Evolutionary conservation across 73 alveolate genomes (phyloP).

Genomic region (Symbiodinium natans): DNA sequence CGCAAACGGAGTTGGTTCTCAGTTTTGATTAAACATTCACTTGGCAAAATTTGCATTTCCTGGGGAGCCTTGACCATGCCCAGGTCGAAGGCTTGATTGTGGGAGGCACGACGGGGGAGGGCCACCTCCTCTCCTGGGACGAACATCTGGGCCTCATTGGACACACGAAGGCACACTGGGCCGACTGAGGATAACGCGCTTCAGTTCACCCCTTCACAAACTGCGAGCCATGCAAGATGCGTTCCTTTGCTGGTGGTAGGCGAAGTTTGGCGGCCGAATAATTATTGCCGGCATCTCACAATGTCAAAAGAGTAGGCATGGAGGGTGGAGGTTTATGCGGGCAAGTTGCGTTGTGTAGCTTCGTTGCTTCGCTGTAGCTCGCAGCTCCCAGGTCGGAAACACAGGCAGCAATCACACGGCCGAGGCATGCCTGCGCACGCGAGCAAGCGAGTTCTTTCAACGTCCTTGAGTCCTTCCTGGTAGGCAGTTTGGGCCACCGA

Average conservation of each 20-base stretch:
- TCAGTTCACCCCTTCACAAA: too few species aligned
- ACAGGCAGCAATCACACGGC: slow-evolving; percentile 94
- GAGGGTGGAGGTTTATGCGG: not conserved
- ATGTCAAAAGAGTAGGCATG: slow-evolving; percentile 83
- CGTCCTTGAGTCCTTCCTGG: not conserved
- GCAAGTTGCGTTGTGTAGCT: too few species aligned
- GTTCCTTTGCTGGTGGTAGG: not conserved
- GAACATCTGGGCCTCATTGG: slow-evolving; percentile 58
- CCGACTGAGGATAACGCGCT: too few species aligned
- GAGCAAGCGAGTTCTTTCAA: not conserved
- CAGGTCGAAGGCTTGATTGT: slow-evolving; percentile 87
- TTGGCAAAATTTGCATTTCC: too few species aligned
- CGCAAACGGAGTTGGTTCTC: slow-evolving; percentile 45
- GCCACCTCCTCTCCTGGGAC: slow-evolving; percentile 76
- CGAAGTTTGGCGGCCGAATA: slow-evolving; percentile 68
- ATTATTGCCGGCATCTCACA: slow-evolving; percentile 10
- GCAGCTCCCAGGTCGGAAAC: slow-evolving; percentile 93
- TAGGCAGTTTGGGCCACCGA: slow-evolving; percentile 66
- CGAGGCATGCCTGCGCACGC: not conserved
- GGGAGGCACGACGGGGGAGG: slow-evolving; percentile 93
- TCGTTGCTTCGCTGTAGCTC: too few species aligned
- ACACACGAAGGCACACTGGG: slow-evolving; percentile 41
- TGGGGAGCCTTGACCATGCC: not conserved
- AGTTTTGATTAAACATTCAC: too few species aligned
- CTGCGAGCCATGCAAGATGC: not conserved